These are phyloP conservation scores for Xylariaceae sp. DNA, from an alignment of 2,329 filamentous ascomycete genomes.

Conservation along the genomic window DNA sequence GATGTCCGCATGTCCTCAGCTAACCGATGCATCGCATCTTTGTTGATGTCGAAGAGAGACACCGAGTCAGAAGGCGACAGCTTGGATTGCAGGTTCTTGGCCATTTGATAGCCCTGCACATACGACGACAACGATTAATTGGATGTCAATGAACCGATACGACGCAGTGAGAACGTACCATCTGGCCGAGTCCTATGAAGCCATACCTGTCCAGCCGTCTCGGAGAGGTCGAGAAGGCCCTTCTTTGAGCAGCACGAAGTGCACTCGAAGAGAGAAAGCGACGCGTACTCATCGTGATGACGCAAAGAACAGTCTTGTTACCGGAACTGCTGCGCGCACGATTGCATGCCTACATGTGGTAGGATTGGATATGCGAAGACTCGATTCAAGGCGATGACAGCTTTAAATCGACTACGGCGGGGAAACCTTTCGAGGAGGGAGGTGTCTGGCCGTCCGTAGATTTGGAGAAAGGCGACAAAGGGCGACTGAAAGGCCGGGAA, in stretches of 20 bases:
- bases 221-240: conserved; percentile 47
- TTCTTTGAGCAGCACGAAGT: conserved; percentile 34
- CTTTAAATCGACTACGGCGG: too few species aligned
- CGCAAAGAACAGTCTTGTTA: conserved; percentile 5
- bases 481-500: background rate
- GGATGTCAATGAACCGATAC: background rate
- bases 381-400: background rate
- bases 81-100: conserved; percentile 55
- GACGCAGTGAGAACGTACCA: conserved; percentile 42
- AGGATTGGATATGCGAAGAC: background rate
- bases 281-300: conserved; percentile 41
- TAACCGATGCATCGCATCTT: conserved; percentile 42
- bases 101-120: conserved; percentile 56
- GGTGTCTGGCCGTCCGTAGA: too few species aligned
- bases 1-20: conserved; percentile 42
- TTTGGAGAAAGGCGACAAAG: background rate
- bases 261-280: conserved; percentile 35
- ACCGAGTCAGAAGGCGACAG: conserved; percentile 47
- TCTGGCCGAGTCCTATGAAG: conserved; percentile 57
- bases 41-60: conserved; percentile 54
- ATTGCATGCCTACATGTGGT: background rate
- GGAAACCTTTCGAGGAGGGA: too few species aligned
- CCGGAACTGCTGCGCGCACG: background rate
- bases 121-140: conserved; percentile 5
- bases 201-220: conserved; percentile 49